Base-by-base conservation (phyloP, 192 early-diverging fungal species). In the Thoreauomyces humboldtii region DNA sequence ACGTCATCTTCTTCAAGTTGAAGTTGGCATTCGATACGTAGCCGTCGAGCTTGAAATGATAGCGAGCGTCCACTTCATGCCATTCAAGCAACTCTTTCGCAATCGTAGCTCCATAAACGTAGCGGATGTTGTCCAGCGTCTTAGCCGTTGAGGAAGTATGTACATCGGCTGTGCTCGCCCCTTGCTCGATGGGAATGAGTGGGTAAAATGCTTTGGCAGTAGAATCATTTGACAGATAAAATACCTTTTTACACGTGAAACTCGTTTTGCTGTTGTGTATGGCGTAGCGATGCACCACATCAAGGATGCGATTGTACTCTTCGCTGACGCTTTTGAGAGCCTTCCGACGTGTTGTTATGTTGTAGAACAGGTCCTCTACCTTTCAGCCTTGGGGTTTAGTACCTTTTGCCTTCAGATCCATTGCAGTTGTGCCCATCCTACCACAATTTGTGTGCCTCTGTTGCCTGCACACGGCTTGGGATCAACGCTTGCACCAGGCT, bases 291-390 rank as follows among this genome's bases (percentile, higher is more conserved):
- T 86, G 88, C 21, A 97, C 87, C 31, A 99, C 83, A 59, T 96
- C 92, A 47, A 95, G 64, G 53, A 98, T 92, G 37, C 88, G 76
- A 64, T 86, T 89, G 67, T 99, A 98, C 63, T 97, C 95, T 19
- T 98, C 94, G 12, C 76, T 84, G 0, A 85, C 63, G 62, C 89
- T 93, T 53, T 89, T 92, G 24, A 97, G 71, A 5, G 97, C 94
- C 34, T 86, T 90, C 45, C 82, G 79, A 22, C 97, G 87, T 7
- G 87, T 92, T 25, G 88, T 85, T 2, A 93, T 85, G 70, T 96
- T 99, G 75, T 90, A 98, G 70, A 99, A 99, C 54, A 99, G 67
- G 63, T 98, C 94, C 70, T 99, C 95, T 14, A 87, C 88, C 88
- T 91, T 22, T 22, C 12, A 46, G 33, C 14, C 14, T n/a, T 25